phyloP scores from a whole-genome alignment of 169 alveolate species.

The Cryptosporidium sp. region DNA sequence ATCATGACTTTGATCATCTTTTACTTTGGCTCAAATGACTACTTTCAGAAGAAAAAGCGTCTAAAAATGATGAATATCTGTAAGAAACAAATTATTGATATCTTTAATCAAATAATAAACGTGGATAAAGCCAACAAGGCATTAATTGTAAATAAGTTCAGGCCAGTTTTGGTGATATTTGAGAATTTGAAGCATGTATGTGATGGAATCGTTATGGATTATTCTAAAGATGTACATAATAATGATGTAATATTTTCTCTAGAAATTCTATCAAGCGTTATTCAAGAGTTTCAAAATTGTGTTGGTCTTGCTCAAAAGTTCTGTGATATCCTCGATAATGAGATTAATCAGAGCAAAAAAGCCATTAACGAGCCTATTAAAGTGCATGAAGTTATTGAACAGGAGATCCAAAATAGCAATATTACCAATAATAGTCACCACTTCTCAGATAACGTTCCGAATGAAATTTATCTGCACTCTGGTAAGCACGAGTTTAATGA shows the following conservation, averaged over 20 bases:
- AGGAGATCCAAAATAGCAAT: background rate
- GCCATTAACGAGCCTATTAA: background rate
- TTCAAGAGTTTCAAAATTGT: slow-evolving; percentile 27
- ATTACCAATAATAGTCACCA: slow-evolving; percentile 10
- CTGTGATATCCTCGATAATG: slow-evolving; percentile 14
- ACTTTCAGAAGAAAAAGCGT: slow-evolving; percentile 53
- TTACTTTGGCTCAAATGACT: slow-evolving; percentile 46
- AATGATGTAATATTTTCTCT: background rate
- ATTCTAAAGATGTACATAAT: background rate
- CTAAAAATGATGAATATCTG: background rate
- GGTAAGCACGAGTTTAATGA: slow-evolving; percentile 11
- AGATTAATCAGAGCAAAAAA: background rate
- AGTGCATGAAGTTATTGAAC: slow-evolving; percentile 21
- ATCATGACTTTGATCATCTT: background rate
- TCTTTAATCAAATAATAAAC: background rate
- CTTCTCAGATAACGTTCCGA: slow-evolving; percentile 37
- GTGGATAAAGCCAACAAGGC: slow-evolving; percentile 7
- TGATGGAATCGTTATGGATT: background rate
- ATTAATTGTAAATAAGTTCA: background rate
- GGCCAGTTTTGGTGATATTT: slow-evolving; percentile 31
- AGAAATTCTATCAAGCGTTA: background rate
- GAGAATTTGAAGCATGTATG: background rate
- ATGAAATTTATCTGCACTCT: background rate
- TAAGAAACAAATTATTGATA: slow-evolving; percentile 16
- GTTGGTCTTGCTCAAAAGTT: slow-evolving; percentile 8